Percentiles rank a stretch among this genome's conserved stretches.
Evolutionary conservation across 106 monocot genomes (phyloP).

Genomic region (Allium cepa): DNA sequence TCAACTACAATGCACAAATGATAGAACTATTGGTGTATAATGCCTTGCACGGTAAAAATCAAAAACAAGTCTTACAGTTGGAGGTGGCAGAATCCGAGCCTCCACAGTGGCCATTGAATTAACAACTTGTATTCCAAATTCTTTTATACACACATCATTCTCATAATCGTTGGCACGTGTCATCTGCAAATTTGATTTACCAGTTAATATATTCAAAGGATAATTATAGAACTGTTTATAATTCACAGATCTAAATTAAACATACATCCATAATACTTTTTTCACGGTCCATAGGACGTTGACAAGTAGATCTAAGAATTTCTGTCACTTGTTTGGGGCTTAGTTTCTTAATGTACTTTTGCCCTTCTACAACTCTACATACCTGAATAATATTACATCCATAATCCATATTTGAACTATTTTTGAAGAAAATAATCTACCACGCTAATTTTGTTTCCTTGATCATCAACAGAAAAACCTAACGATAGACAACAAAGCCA

Average conservation of each 20-base stretch:
- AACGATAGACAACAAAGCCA: not conserved
- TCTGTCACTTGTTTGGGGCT: constrained; percentile 75
- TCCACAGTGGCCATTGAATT: constrained; percentile 23
- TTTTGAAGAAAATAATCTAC: constrained; percentile 20
- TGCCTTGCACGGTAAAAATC: too few relatives aligned
- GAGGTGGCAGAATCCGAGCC: constrained; percentile 53
- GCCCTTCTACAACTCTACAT: constrained; percentile 43
- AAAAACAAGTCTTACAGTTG: constrained; percentile 19
- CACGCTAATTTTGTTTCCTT: constrained; percentile 11
- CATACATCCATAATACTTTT: constrained; percentile 49
- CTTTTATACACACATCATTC: constrained; percentile 34
- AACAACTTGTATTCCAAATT: constrained; percentile 46
- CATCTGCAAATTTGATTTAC: constrained; percentile 22
- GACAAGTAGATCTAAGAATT: constrained; percentile 70
- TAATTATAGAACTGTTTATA: not conserved
- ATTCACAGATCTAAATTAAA: not conserved
- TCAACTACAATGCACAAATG: constrained; percentile 14
- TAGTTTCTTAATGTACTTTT: constrained; percentile 69
- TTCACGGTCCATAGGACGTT: constrained; percentile 58
- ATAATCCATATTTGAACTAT: too few relatives aligned
- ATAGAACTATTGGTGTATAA: too few relatives aligned
- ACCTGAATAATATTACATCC: constrained; percentile 16
- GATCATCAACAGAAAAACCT: constrained; percentile 15
- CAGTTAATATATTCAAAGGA: not conserved
- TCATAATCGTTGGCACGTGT: constrained; percentile 23